Evolutionary conservation across 495 filamentous ascomycete genomes (phyloP), one percentile per base, ranked within the genome.

Genomic region (Neurospora sp.): DNA sequence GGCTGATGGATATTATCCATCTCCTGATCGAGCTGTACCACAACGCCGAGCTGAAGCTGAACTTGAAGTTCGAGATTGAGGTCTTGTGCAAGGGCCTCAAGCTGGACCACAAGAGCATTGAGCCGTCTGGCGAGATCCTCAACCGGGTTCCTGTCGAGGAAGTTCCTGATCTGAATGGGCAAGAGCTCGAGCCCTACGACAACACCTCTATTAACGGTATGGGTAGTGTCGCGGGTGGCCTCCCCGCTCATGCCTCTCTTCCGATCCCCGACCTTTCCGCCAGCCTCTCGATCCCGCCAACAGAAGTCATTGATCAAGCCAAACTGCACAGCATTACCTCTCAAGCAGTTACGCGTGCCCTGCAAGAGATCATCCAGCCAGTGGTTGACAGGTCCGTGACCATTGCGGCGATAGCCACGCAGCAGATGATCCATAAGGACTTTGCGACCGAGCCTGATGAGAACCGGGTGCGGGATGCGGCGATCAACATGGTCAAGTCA

Each of bases 11-110:
- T 73, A 93, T 98, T 44, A 86, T 98, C 71, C 87, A 91, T 49
- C 83, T 97, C 16, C 86, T 99, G 70, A 91, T 96, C 71, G 96
- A 98, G 76, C 87, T 99, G 18, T 98, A 98, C 75, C 90, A 96
- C 74, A 91, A 89, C 77, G 93, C 93, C n/a, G 94, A 97, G 75
- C 82, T 98, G 60, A 98, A 97, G 80, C 86, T 98, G 49, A 97
- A 98, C 76, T 89, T 95, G 41, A 98, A 97, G 78, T 99, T 99
- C 76, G 96, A 98, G 80, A 98, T 99, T 76, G 96, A 99, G 80
- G 94, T 98, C 9, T 86, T 99, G 11, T 98, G 93, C 84, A 96
- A 94, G 79, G 93, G 93, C 38, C 85, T 99, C n/a, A 90, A 91
- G 66, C 85, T 97, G 23, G 92, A 97, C 73, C 90, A 95, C 83